Conservation (phyloP, 371 early-diverging fungal species). For the Mortierella sp. region DNA sequence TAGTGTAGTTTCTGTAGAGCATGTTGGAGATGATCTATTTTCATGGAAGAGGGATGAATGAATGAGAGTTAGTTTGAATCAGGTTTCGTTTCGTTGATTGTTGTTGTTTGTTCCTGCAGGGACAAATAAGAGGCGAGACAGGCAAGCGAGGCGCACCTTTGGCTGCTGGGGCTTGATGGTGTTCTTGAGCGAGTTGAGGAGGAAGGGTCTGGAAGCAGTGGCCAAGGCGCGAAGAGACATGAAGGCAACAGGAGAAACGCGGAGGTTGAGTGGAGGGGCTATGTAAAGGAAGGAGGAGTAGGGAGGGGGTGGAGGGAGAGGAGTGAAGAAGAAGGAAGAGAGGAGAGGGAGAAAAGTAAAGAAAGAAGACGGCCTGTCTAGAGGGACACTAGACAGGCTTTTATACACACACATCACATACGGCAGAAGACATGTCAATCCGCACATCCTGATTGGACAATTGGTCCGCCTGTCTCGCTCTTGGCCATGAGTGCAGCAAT, state of each 20-base stretch:
- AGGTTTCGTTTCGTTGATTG: background rate
- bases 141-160: conserved; percentile 34
- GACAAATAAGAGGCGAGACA: background rate
- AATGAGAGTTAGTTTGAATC: background rate
- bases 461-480: background rate
- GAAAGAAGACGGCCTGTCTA: background rate
- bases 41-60: background rate
- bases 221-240: conserved; percentile 57
- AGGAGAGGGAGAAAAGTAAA: background rate
- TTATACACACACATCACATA: background rate
- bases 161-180: conserved; percentile 55
- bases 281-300: background rate
- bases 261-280: conserved; percentile 3
- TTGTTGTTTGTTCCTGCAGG: background rate
- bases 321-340: background rate
- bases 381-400: background rate
- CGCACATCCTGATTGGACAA: conserved; percentile 1
- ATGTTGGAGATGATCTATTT: conserved; percentile 52
- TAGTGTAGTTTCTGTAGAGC: conserved; percentile 60
- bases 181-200: conserved; percentile 54
- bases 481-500: background rate
- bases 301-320: conserved; percentile 2
- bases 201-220: conserved; percentile 53
- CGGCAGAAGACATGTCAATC: background rate
- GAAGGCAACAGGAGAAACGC: conserved; percentile 21